Evolutionary conservation across 2,329 filamentous ascomycete genomes (phyloP), one percentile per base, ranked within the genome.

Genomic region (Cryphonectria carpinicola): DNA sequence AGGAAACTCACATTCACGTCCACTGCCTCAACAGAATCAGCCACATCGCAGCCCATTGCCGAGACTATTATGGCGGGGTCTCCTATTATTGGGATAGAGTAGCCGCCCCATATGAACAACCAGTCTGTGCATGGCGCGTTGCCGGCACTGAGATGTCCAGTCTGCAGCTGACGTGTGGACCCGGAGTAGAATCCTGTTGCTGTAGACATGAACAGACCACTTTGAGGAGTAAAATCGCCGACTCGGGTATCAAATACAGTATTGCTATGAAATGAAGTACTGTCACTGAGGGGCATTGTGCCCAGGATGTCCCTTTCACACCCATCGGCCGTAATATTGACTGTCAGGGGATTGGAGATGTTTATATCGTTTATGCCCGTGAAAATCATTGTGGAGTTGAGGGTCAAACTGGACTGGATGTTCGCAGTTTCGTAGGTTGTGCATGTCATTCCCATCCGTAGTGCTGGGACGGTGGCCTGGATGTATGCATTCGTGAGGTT

Each of bases 311-410:
- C 4, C 46, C 19, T 49, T 49, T 28, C 52, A 28, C 52, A 56
- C 3, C 11, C 7, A 7, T 56, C 52, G 10, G 14, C 25, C 4
- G 52, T 56, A 25, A 56, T 28, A 32, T 56, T 56, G 28, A 32
- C 14, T 6, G n/a, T n/a, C 10, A 32, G 13, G 25, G 52, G 52
- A 32, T 56, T 56, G 28, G 10, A 4, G 14, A 56, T 28, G 19
- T 8, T n/a, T 8, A 17, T 25, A 5, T 56, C 13, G n/a, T 1
- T 25, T 19, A 10, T 0, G 2, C 0, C n/a, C 11, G 22, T 8
- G 11, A 10, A 56, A 10, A 3, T 28, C n/a, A 13, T 56, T 4
- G 28, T 19, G 52, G 28, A 32, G 28, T 28, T 32, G 52, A 56
- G 25, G 10, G 52, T 28, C 10, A 56, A 28, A 17, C 28, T 56